Evolutionary conservation across 208 protist species (phyloP).

Genomic region (Leishmania gerbilli): DNA sequence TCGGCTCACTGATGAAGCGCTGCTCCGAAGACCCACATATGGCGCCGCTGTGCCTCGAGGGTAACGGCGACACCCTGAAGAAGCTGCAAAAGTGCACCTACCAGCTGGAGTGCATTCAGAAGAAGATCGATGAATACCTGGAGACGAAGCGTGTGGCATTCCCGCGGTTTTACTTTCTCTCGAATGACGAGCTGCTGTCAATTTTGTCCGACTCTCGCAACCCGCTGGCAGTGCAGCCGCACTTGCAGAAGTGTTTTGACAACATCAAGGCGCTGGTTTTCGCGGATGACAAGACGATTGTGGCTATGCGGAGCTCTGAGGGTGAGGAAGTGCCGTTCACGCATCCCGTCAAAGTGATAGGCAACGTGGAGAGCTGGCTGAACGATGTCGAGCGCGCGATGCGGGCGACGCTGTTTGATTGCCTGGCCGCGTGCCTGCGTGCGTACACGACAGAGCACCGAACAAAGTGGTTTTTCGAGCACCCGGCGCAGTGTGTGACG

Average conservation of each 20-base stretch:
- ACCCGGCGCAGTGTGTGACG: conserved; percentile 92
- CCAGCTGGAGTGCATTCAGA: conserved; percentile 94
- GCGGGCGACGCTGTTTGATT: conserved; percentile 76
- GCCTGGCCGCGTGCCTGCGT: conserved; percentile 50
- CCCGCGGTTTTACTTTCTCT: conserved; percentile 97
- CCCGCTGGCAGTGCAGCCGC: conserved; percentile 93
- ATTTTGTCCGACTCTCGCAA: conserved; percentile 97
- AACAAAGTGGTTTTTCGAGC: conserved; percentile 90
- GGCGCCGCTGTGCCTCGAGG: conserved; percentile 71
- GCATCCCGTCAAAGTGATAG: conserved; percentile 78
- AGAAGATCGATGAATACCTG: conserved; percentile 95
- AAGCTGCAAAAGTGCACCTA: conserved; percentile 87
- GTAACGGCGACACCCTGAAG: conserved; percentile 68
- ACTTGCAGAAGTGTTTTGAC: conserved; percentile 96
- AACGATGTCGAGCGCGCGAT: conserved; percentile 92
- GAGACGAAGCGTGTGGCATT: conserved; percentile 96
- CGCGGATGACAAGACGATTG: conserved; percentile 74
- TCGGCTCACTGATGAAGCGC: conserved; percentile 85
- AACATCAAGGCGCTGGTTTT: conserved; percentile 92
- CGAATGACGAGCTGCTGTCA: conserved; percentile 97
- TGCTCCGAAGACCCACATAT: conserved; percentile 83
- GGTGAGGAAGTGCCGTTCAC: conserved; percentile 89
- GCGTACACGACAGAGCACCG: conserved; percentile 62
- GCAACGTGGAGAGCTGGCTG: conserved; percentile 95
- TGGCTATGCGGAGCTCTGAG: conserved; percentile 89